Percentiles rank a stretch among this genome's conserved stretches.
phyloP scores from a whole-genome alignment of 1,284 basidiomycete species.

The Ceratobasidium sp. region DNA sequence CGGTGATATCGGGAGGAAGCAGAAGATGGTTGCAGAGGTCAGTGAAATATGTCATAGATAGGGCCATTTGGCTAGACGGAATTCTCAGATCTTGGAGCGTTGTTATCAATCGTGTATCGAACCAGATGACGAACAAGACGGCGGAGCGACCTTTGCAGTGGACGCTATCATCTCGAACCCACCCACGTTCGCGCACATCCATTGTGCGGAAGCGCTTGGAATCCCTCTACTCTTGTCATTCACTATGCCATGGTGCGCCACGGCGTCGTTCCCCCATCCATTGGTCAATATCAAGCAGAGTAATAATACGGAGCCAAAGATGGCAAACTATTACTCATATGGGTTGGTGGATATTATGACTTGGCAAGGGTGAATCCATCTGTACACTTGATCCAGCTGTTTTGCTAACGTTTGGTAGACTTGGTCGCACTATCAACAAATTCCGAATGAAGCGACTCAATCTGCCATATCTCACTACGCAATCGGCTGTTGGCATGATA shows the following conservation, averaged over 20 bases:
- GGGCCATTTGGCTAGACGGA: background rate
- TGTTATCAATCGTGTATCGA: too few species aligned
- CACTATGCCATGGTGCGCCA: constrained; percentile 74
- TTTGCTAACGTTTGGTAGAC: constrained; percentile 48
- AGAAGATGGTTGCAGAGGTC: constrained; percentile 56
- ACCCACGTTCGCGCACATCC: constrained; percentile 67
- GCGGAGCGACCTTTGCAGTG: constrained; percentile 58
- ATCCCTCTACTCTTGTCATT: constrained; percentile 65
- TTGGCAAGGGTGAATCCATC: constrained; percentile 61
- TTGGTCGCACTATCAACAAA: constrained; percentile 65
- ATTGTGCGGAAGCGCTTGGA: constrained; percentile 68
- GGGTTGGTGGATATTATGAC: constrained; percentile 63
- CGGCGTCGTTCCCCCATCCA: constrained; percentile 67
- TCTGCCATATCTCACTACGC: constrained; percentile 57
- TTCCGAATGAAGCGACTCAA: constrained; percentile 63
- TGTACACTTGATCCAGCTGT: constrained; percentile 49
- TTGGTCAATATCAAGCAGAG: constrained; percentile 62
- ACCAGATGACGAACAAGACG: constrained; percentile 54
- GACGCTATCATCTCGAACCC: constrained; percentile 72
- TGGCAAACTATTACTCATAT: constrained; percentile 65
- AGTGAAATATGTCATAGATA: background rate
- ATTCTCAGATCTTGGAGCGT: constrained; percentile 58
- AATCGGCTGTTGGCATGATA: constrained; percentile 60
- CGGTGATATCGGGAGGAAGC: constrained; percentile 59
- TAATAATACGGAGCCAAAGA: constrained; percentile 56